Evolutionary conservation across 495 filamentous ascomycete genomes (phyloP), one percentile per base, ranked within the genome.

Genomic region (Xylaria palmicola): DNA sequence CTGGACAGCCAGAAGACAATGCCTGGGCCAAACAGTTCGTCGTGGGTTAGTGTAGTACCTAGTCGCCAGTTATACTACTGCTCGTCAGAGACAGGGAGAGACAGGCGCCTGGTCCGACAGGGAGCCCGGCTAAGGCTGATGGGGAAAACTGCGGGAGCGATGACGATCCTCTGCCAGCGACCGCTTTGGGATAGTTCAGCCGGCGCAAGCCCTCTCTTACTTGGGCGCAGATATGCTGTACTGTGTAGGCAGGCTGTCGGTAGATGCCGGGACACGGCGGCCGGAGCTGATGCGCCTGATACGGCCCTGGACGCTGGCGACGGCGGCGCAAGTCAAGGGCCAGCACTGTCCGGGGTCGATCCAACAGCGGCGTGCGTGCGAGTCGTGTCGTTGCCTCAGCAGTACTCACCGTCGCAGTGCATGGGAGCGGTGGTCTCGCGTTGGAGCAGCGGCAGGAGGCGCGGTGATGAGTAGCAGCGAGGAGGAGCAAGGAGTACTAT

Each of bases 131-230:
- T 43, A 34, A 17, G 37, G 37, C 37, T 52, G 47, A 52, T 52
- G 57, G 37, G 48, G 48, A 41, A n/a, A 40, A 40, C 37, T 60
- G 57, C 57, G 26, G 57, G 37, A 60, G 37, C 37, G 57, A 60
- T 39, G 45, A 59, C 57, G 57, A 60, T 60, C 57, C 36, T 36
- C 44, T 60, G 57, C 57, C 44, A 22, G 44, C 37, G 57, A 49
- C 57, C 36, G 34, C 8, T 60, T 60, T 60, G 47, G 57, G 57
- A 60, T 41, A 44, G 45, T 48, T 39, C 37, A 60, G 57, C 45
- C 45, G 48, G 39, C 20, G 36, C 27, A 39, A 52, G 47, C 45
- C 44, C 37, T 52, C n/a, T n/a, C n/a, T n/a, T n/a, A n/a, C n/a
- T n/a, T n/a, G n/a, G n/a, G n/a, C n/a, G n/a, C n/a, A n/a, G n/a